Conservation (phyloP, 2,329 filamentous ascomycete species). For the Ascochyta pisi region DNA sequence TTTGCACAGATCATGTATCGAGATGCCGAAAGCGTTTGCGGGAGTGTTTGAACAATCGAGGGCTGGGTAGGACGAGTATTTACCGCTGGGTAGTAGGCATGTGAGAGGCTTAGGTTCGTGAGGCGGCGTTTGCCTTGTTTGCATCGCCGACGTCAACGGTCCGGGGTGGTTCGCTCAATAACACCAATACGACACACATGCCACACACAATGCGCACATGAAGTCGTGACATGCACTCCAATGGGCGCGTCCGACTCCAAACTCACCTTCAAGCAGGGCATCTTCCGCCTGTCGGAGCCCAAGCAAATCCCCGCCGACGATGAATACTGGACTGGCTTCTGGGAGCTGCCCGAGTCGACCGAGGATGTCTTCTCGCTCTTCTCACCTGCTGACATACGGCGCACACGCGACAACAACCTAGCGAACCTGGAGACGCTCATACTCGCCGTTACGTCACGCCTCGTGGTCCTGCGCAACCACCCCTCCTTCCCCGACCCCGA, state of each 20-base stretch:
- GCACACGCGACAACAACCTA: slow-evolving; percentile 82
- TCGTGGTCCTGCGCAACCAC: slow-evolving; percentile 84
- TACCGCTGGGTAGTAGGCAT: not conserved
- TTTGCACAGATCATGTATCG: not conserved
- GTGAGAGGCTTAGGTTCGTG: slow-evolving; percentile 1
- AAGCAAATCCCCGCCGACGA: slow-evolving; percentile 86
- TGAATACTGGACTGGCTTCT: slow-evolving; percentile 94
- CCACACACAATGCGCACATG: slow-evolving; percentile 26
- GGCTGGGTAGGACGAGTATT: not conserved
- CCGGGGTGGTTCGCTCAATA: slow-evolving; percentile 1
- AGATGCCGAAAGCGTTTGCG: no score
- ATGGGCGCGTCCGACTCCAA: slow-evolving; percentile 99
- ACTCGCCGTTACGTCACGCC: slow-evolving; percentile 79
- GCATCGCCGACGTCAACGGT: slow-evolving; percentile 30
- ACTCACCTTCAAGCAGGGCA: slow-evolving; percentile 97
- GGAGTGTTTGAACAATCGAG: no score
- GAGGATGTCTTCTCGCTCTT: slow-evolving; percentile 98
- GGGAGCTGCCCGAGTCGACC: slow-evolving; percentile 92
- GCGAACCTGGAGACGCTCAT: slow-evolving; percentile 91
- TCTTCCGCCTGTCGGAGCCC: slow-evolving; percentile 95
- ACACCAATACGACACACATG: slow-evolving; percentile 10
- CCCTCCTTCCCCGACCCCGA: slow-evolving; percentile 89
- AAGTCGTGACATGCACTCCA: slow-evolving; percentile 45
- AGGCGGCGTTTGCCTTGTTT: slow-evolving; percentile 27
- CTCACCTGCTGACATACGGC: slow-evolving; percentile 78